Conservation (phyloP, 208 protist genomes). For the Leishmania arabica region DNA sequence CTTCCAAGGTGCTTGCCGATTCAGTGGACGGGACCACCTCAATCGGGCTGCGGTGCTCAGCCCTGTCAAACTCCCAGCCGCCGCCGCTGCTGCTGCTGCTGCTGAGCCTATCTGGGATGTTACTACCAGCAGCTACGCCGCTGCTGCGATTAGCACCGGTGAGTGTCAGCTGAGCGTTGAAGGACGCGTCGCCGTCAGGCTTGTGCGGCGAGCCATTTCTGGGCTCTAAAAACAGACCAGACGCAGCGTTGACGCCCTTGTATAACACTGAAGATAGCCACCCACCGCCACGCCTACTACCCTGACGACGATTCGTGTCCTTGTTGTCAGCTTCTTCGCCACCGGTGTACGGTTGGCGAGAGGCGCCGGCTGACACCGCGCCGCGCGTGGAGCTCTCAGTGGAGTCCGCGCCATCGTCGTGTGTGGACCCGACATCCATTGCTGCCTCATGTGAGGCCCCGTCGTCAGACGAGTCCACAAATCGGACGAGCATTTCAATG, state of each 20-base stretch:
- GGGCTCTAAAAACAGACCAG: conserved; percentile 13
- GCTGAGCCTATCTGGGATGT: background rate
- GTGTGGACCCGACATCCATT: conserved; percentile 32
- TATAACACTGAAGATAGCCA: conserved; percentile 22
- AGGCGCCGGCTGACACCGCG: background rate
- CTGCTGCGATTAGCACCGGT: background rate
- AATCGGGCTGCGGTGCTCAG: conserved; percentile 7
- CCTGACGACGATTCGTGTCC: background rate
- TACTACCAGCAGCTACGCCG: background rate
- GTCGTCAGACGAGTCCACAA: conserved; percentile 79
- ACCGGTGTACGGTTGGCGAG: conserved; percentile 17
- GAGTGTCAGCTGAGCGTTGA: background rate
- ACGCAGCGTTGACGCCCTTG: conserved; percentile 12
- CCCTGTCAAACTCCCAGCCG: conserved; percentile 29
- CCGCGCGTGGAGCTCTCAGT: conserved; percentile 3
- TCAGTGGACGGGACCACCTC: conserved; percentile 10
- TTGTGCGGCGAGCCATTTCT: conserved; percentile 5
- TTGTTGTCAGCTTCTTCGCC: conserved; percentile 14
- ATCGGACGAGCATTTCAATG: conserved; percentile 44
- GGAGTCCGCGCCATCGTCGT: conserved; percentile 14
- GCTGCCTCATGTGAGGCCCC: conserved; percentile 49
- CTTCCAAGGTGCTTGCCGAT: conserved; percentile 13
- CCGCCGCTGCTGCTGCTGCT: conserved; percentile 13
- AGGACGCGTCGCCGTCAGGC: background rate
- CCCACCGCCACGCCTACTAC: background rate